phyloP scores from a whole-genome alignment of 768 basidiomycete species.

The Panaeolus papilionaceus region DNA sequence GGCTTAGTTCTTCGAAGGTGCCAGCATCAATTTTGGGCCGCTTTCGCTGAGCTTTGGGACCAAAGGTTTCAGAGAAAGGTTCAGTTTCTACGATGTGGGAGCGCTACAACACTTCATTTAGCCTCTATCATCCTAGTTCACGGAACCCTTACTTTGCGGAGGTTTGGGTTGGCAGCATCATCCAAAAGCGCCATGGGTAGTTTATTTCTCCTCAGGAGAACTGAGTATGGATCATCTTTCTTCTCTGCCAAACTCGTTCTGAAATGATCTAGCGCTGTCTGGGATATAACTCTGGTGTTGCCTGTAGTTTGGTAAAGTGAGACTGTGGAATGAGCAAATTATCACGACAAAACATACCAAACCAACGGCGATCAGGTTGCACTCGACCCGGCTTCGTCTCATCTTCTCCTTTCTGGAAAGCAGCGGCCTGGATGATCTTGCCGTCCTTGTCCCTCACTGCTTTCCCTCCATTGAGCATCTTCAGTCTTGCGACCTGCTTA shows the following conservation, averaged over 20 bases:
- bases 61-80: conserved; percentile 93
- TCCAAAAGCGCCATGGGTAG: conserved; percentile 96
- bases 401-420: conserved; percentile 94
- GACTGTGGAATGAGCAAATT: neutral
- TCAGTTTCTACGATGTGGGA: conserved; percentile 97
- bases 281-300: conserved; percentile 98
- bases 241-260: conserved; percentile 83
- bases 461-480: conserved; percentile 94
- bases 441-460: conserved; percentile 91
- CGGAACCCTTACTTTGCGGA: conserved; percentile 63
- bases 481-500: conserved; percentile 81
- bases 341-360: conserved; percentile 66
- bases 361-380: conserved; percentile 96
- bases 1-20: conserved; percentile 89
- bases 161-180: conserved; percentile 82
- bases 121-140: conserved; percentile 4
- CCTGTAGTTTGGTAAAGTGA: conserved; percentile 50
- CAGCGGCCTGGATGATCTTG: conserved; percentile 91
- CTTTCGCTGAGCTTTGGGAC: conserved; percentile 95
- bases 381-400: conserved; percentile 91
- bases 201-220: conserved; percentile 92
- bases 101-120: conserved; percentile 52
- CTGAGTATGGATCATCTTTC: conserved; percentile 95
- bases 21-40: conserved; percentile 87
- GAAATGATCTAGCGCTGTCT: conserved; percentile 96